Evolutionary conservation across 192 early-diverging fungal species (phyloP), one percentile per base, ranked within the genome.

Genomic region (Backusella mclennaniae): DNA sequence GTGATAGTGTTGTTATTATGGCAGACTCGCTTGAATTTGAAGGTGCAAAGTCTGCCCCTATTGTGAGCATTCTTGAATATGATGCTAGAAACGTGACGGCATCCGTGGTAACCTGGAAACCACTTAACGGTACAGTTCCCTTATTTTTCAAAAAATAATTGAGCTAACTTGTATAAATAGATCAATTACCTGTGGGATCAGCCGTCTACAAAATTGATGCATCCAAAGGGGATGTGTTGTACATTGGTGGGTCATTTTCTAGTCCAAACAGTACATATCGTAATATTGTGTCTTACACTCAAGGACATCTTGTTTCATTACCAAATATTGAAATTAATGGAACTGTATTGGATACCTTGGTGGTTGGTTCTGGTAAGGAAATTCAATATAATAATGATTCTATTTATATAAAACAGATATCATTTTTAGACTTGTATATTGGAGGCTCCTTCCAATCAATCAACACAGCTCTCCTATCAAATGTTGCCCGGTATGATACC

Each of bases 191-290:
- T 14, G n/a, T 79, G 5, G 82, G 80, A 35, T 82, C 89, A 35
- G 77, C 84, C 21, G 89, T 94, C 3, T 80, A 86, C 59, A 66
- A 84, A 15, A 80, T 88, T 0, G 77, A 83, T 76, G 74, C 79
- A 0, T 53, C 88, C 0, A 81, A 83, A 9, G 69, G 73, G 36
- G 80, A 83, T 2, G 52, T 77, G 56, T 73, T 41, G 7, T 82
- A 38, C 63, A 84, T 94, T 35, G 90, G 89, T 26, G 92, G 92
- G 11, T 77, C 77, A 14, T 93, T 93, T 52, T 66, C 73, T 41
- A 80, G 82, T 67, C 31, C 67, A 11, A 21, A 71, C 0, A 81
- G 76, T 7, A 44, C 33, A 9, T 90, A 84, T 74, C 73, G 68
- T 35, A 91, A 90, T 74, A 82, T 94, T 72, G 89, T 87, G 7